Percentiles rank a stretch among this genome's conserved stretches.
Conservation (phyloP, 495 filamentous ascomycete species). For the Tuber microsphaerosporum region DNA sequence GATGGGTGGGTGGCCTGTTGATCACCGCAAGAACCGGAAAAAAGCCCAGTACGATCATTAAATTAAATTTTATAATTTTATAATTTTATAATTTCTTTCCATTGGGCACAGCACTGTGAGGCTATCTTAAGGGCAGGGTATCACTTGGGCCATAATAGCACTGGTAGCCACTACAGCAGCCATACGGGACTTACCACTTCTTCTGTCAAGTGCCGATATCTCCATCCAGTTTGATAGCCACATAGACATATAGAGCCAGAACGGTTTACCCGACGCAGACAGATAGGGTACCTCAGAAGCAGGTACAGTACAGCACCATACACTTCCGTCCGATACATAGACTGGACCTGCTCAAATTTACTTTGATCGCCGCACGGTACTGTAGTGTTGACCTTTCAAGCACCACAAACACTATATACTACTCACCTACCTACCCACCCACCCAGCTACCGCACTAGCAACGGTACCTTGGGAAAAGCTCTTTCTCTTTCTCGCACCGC, state of each 20-base stretch:
- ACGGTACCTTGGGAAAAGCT: no score
- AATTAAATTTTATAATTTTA: no score
- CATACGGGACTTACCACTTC: background rate
- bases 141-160: no score
- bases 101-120: background rate
- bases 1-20: background rate
- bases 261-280: background rate
- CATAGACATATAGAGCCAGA: background rate
- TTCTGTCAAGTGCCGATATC: conserved; percentile 1
- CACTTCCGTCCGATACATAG: background rate
- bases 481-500: no score
- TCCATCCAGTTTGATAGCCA: background rate
- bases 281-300: background rate
- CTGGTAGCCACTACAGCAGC: background rate
- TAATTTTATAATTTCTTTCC: no score
- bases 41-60: background rate
- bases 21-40: background rate
- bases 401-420: no score
- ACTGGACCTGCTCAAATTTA: background rate
- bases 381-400: no score
- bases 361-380: background rate
- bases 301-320: background rate
- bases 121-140: background rate
- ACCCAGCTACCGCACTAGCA: no score
- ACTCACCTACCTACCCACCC: no score